Percentiles rank a stretch among this genome's conserved stretches.
Evolutionary conservation across 2,329 filamentous ascomycete species (phyloP).

Genomic region (Nothopassalora personata): DNA sequence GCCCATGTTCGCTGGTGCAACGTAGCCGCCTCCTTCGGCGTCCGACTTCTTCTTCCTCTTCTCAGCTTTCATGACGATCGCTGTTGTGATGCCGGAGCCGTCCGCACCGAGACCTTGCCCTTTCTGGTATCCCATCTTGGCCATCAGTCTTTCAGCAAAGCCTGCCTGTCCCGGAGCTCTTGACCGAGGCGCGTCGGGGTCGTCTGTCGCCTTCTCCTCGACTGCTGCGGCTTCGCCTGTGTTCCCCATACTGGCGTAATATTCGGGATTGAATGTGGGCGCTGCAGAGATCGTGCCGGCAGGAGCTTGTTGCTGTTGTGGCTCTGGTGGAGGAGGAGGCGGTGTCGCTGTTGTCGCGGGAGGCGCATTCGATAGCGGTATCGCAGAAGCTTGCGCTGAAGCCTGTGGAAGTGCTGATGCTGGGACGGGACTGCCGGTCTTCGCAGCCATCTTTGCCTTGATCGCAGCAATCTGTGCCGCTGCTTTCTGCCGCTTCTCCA

Average conservation of each 20-base stretch:
- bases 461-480: slow-evolving; percentile 23
- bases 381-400: slow-evolving; percentile 11
- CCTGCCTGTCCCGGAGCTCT: slow-evolving; percentile 72
- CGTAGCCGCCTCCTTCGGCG: slow-evolving; percentile 72
- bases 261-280: slow-evolving; percentile 17
- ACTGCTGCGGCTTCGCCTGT: slow-evolving; percentile 41
- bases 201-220: slow-evolving; percentile 32
- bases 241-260: slow-evolving; percentile 9
- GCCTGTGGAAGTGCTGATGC: slow-evolving; percentile 6
- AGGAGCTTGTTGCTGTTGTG: neutral
- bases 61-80: slow-evolving; percentile 76
- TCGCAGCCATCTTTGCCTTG: slow-evolving; percentile 22
- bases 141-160: slow-evolving; percentile 83
- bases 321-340: slow-evolving; percentile 18
- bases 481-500: slow-evolving; percentile 18
- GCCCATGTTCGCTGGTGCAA: slow-evolving; percentile 61
- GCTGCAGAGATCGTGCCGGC: slow-evolving; percentile 10
- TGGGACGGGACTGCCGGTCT: slow-evolving; percentile 1
- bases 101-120: slow-evolving; percentile 81
- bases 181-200: slow-evolving; percentile 45
- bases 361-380: neutral
- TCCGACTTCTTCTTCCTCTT: slow-evolving; percentile 76
- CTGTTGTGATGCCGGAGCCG: slow-evolving; percentile 75
- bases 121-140: slow-evolving; percentile 89
- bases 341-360: neutral